phyloP scores from a whole-genome alignment of 2,329 filamentous ascomycete genomes.

The Zasmidium citrigriseum region DNA sequence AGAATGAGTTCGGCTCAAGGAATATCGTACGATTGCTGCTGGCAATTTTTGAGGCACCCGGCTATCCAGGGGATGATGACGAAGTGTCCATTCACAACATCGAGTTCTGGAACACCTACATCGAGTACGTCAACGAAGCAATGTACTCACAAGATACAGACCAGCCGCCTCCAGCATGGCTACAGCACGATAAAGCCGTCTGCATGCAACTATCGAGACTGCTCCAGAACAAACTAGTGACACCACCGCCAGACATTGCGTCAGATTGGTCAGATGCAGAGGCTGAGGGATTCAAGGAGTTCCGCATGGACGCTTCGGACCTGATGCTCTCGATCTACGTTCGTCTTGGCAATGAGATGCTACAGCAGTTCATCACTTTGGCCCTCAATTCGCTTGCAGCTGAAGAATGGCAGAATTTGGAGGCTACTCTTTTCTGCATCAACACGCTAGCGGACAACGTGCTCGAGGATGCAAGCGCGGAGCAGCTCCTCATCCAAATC shows the following conservation, averaged over 20 bases:
- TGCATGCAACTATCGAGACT: slow-evolving; percentile 55
- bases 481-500: slow-evolving; percentile 60
- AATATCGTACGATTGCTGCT: slow-evolving; percentile 58
- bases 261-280: slow-evolving; percentile 69
- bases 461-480: slow-evolving; percentile 58
- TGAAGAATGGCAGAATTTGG: slow-evolving; percentile 51
- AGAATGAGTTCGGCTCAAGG: slow-evolving; percentile 49
- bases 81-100: slow-evolving; percentile 72
- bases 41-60: slow-evolving; percentile 66
- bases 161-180: slow-evolving; percentile 54
- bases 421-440: slow-evolving; percentile 61
- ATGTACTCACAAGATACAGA: slow-evolving; percentile 51
- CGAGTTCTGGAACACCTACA: slow-evolving; percentile 79
- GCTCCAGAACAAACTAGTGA: slow-evolving; percentile 41
- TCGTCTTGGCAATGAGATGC: slow-evolving; percentile 47
- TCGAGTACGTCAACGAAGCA: slow-evolving; percentile 64
- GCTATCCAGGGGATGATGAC: slow-evolving; percentile 70
- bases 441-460: slow-evolving; percentile 68
- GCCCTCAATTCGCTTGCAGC: slow-evolving; percentile 42
- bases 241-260: slow-evolving; percentile 61
- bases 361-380: slow-evolving; percentile 50
- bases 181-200: slow-evolving; percentile 58
- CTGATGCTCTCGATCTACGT: slow-evolving; percentile 72
- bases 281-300: slow-evolving; percentile 50
- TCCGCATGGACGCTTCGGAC: slow-evolving; percentile 77